Evolutionary conservation across 148 eudicot genomes (phyloP), one percentile per base, ranked within the genome.

Genomic region (Rhododendron griersonianum): DNA sequence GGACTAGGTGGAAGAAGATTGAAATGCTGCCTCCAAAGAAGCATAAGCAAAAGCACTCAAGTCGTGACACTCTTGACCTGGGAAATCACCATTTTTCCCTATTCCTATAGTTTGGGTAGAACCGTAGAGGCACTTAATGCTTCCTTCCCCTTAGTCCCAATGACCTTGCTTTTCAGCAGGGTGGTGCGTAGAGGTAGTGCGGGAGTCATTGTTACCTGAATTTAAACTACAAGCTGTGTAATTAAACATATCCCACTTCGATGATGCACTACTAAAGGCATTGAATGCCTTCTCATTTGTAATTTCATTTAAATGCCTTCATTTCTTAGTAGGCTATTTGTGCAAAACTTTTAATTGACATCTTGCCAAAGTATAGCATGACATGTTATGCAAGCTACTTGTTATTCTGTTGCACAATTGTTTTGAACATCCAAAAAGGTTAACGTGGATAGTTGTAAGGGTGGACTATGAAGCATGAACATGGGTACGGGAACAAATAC

Each of bases 381-480:
- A 23, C 21, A 19, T 7, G 5, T 35, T 5, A 75, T 75, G 23
- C 37, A 75, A 75, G 78, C 78, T 75, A 15, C 53, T 78, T 9
- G 0, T 78, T 78, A 2, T 41, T 41, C 28, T 78, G 25, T 21
- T 11, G 50, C 28, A 78, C n/a, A 21, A 21, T 75, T 18, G 39
- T 75, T 14, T 75, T 37, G 78, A 78, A 78, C 81, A 78, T 78
- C 53, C 81, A 78, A 47, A 78, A 78, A 45, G 19, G 81, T 19
- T 2, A 78, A 23, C 3, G 0, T 21, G 33, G 81, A 23, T 63
- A 63, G 28, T 23, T 57, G 61, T 7, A 63, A 23, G 28, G 69
- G 69, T 23, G 28, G 25, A 23, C 69, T 2, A 57, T 57, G 61
- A 61, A 23, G 69, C 25, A 63, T 8, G 69, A 23, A 63, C 11